Conservation (phyloP, 164 flowering plant genomes). For the Amborella trichopoda region DNA sequence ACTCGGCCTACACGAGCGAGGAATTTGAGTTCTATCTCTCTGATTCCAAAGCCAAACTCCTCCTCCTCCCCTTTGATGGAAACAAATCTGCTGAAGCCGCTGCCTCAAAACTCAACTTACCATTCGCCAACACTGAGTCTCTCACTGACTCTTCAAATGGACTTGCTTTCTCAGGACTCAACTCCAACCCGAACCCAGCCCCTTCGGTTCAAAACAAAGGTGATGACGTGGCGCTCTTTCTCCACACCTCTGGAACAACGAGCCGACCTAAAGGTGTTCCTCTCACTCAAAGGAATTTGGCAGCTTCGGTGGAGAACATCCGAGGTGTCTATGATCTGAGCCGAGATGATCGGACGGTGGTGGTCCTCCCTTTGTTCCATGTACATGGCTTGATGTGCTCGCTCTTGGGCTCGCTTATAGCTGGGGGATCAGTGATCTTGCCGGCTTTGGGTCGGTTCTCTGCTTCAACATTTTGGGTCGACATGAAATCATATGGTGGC, state of each 20-base stretch:
- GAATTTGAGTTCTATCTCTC: constrained; percentile 89
- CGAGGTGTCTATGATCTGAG: constrained; percentile 59
- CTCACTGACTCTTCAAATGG: too few species aligned
- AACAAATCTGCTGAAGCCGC: constrained; percentile 61
- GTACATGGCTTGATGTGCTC: constrained; percentile 80
- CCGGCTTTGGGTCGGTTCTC: constrained; percentile 91
- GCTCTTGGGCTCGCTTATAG: constrained; percentile 53
- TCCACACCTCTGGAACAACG: constrained; percentile 96
- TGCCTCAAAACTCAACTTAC: constrained; percentile 46
- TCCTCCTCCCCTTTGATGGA: constrained; percentile 45
- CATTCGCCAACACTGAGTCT: constrained; percentile 34
- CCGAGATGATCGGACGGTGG: constrained; percentile 70
- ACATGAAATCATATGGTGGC: constrained; percentile 53
- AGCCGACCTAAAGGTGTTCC: constrained; percentile 97
- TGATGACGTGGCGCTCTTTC: constrained; percentile 69
- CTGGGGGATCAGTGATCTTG: constrained; percentile 73
- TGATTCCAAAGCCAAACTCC: constrained; percentile 79
- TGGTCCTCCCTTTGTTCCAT: constrained; percentile 88
- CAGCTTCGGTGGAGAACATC: constrained; percentile 58
- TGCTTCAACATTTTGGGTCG: constrained; percentile 80
- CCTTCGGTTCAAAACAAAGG: constrained; percentile 41
- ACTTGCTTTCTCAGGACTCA: too few species aligned
- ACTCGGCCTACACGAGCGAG: constrained; percentile 80
- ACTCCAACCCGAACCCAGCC: constrained; percentile 14
- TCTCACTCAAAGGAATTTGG: constrained; percentile 64